phyloP scores from a whole-genome alignment of 305 asterid species.

The Fraxinus sp. region DNA sequence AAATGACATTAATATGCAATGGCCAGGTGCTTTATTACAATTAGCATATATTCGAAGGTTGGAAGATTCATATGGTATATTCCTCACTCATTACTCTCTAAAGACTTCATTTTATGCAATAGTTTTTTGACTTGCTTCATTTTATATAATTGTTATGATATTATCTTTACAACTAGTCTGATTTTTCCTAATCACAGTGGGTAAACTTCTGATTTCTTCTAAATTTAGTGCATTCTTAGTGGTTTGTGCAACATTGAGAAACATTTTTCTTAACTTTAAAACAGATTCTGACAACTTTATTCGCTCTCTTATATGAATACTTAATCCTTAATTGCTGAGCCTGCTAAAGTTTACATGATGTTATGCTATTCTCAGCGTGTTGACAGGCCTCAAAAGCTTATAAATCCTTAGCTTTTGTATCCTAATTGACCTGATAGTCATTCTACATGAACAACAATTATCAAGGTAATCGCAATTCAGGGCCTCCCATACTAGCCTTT shows the following conservation, averaged over 20 bases:
- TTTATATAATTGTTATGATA: background rate
- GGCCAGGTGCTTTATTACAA: slow-evolving; percentile 70
- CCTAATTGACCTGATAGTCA: background rate
- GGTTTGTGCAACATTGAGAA: background rate
- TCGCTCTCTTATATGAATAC: background rate
- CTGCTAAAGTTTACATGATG: background rate
- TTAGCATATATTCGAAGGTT: slow-evolving; percentile 63
- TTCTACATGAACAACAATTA: background rate
- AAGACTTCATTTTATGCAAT: background rate
- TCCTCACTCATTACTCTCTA: slow-evolving; percentile 24
- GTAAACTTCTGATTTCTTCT: background rate
- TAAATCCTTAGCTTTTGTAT: background rate
- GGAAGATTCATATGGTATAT: slow-evolving; percentile 76
- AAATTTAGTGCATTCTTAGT: background rate
- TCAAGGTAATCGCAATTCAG: background rate
- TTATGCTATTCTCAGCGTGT: background rate
- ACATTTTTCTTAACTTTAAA: background rate
- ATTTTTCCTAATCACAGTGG: background rate
- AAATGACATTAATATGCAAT: slow-evolving; percentile 8
- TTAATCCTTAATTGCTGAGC: background rate
- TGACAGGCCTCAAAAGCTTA: background rate
- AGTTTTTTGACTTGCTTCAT: background rate
- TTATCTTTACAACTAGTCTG: background rate
- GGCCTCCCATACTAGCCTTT: background rate
- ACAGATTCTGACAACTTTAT: background rate